Evolutionary conservation across 2,329 filamentous ascomycete genomes (phyloP).

Genomic region (Fusarium udum): DNA sequence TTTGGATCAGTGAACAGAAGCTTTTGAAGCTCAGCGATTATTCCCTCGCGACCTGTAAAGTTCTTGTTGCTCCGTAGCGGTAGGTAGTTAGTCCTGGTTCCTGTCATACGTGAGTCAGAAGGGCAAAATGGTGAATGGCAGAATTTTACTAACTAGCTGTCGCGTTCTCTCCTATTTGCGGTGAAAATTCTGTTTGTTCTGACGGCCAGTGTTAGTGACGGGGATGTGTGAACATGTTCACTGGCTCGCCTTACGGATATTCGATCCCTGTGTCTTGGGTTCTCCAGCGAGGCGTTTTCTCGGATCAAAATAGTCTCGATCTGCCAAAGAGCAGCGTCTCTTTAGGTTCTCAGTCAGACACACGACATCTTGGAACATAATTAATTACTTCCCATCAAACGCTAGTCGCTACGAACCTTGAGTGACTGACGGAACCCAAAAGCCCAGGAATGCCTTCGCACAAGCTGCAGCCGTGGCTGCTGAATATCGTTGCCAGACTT

Average conservation of each 20-base stretch:
- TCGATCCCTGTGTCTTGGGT: background rate
- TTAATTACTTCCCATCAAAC: background rate
- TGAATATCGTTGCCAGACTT: conserved; percentile 16
- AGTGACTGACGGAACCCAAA: background rate
- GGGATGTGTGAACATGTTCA: background rate
- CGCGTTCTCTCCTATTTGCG: background rate
- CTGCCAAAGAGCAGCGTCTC: background rate
- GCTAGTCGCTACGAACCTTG: background rate
- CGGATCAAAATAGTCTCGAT: background rate
- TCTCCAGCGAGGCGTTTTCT: background rate
- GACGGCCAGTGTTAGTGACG: background rate
- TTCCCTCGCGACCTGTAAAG: background rate
- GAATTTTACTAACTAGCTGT: background rate
- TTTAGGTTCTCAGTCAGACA: background rate
- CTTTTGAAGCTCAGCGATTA: accelerated
- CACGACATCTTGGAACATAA: background rate
- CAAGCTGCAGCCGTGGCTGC: conserved; percentile 4
- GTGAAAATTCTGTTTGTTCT: background rate
- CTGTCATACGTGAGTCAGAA: background rate
- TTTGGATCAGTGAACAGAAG: background rate
- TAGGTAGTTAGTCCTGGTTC: background rate
- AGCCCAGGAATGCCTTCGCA: background rate
- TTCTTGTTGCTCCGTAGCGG: background rate
- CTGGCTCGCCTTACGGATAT: background rate
- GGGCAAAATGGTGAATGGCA: background rate